Percentiles rank a stretch among this genome's conserved stretches.
phyloP scores from a whole-genome alignment of 1,139 yeast species.

The Chernovozyma sophiae-reginae region DNA sequence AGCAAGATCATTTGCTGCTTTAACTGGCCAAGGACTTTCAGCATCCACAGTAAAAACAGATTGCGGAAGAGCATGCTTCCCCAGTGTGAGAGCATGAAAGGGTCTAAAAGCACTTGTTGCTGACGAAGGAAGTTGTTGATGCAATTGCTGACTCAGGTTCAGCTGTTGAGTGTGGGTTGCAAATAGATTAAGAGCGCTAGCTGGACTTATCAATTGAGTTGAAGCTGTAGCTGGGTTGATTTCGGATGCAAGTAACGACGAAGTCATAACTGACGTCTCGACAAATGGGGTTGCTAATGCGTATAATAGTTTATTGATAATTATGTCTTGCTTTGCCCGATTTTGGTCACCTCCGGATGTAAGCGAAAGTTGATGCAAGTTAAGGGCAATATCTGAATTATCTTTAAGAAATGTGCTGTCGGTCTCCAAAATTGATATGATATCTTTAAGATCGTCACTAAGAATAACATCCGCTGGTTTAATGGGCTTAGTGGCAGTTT shows the following conservation, averaged over 20 bases:
- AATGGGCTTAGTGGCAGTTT: neutral
- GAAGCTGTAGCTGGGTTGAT: conserved; percentile 4
- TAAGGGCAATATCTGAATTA: conserved; percentile 43
- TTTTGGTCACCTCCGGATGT: conserved; percentile 28
- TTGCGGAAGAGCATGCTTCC: conserved; percentile 66
- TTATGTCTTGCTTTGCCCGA: conserved; percentile 30
- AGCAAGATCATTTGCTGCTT: conserved; percentile 86
- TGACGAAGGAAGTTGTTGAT: conserved; percentile 5
- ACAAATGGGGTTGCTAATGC: conserved; percentile 76
- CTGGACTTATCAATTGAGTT: conserved; percentile 3
- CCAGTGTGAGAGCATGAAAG: conserved; percentile 59
- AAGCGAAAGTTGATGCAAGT: conserved; percentile 55
- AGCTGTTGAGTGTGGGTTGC: neutral
- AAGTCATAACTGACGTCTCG: conserved; percentile 47
- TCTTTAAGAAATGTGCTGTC: conserved; percentile 25
- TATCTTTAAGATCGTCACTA: conserved; percentile 38
- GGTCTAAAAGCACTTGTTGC: conserved; percentile 31
- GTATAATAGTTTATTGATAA: conserved; percentile 53
- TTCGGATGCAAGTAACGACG: conserved; percentile 27
- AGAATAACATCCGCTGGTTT: conserved; percentile 3
- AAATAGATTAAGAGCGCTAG: conserved; percentile 5
- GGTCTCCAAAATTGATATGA: conserved; percentile 39
- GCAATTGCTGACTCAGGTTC: no score
- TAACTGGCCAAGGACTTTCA: conserved; percentile 74
- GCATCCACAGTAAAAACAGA: conserved; percentile 80